Evolutionary conservation across 1,284 basidiomycete genomes (phyloP).

Genomic region (Xerocomus minutiporus): DNA sequence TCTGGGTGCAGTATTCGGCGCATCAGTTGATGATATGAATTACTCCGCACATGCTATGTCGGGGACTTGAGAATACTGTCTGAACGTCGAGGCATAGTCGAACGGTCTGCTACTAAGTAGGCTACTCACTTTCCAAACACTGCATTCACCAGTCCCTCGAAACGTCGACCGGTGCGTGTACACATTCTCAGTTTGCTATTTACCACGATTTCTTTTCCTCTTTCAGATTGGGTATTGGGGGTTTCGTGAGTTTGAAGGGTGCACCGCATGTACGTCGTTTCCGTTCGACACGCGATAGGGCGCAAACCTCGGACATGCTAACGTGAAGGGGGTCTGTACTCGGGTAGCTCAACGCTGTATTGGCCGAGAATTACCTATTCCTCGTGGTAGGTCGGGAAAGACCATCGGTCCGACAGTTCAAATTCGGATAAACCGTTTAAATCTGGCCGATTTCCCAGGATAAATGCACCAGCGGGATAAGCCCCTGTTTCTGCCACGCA

Average conservation of each 20-base stretch:
- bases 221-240: background rate
- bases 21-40: background rate
- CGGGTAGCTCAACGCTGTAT: too few species aligned
- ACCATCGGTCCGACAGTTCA: too few species aligned
- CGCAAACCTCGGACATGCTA: background rate
- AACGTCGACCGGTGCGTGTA: background rate
- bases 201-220: background rate
- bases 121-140: background rate
- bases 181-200: background rate
- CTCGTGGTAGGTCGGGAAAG: too few species aligned
- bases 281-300: background rate
- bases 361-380: too few species aligned
- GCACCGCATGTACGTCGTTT: background rate
- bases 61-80: background rate
- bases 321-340: background rate
- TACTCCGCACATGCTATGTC: background rate
- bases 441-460: too few species aligned
- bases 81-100: background rate
- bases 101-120: background rate
- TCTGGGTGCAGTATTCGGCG: background rate
- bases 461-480: background rate
- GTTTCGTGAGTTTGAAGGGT: background rate
- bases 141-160: background rate
- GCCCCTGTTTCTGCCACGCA: background rate
- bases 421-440: too few species aligned